A percentile compares a stretch with the other conserved stretches of the same genome.
Evolutionary conservation across 495 filamentous ascomycete genomes (phyloP).

Genomic region (Cercophora scortea): DNA sequence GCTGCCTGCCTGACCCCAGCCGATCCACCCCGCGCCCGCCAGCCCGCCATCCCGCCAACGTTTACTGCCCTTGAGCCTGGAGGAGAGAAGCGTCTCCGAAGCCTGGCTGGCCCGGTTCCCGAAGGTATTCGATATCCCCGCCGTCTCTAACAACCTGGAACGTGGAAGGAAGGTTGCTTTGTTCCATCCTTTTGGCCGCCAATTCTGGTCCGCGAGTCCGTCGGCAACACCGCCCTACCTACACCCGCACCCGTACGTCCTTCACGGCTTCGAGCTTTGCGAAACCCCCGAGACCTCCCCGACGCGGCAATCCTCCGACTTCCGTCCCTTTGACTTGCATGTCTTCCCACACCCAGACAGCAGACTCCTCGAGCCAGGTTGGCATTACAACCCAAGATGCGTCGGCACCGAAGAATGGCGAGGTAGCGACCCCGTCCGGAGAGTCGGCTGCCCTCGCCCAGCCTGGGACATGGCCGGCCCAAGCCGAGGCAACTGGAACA

Average conservation of each 20-base stretch:
- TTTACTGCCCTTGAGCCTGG: too few relatives aligned
- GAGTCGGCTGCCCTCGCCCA: neutral
- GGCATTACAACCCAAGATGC: slow-evolving; percentile 9
- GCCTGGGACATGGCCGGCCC: neutral
- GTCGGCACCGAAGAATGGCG: slow-evolving; percentile 1
- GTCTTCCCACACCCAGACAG: slow-evolving; percentile 22
- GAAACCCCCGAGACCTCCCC: neutral
- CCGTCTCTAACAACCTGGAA: neutral
- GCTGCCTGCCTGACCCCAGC: too few relatives aligned
- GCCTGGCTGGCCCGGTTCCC: neutral
- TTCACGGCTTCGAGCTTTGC: neutral
- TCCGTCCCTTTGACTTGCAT: slow-evolving; percentile 14
- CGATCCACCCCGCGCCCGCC: too few relatives aligned
- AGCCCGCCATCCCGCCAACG: too few relatives aligned
- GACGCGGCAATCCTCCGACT: neutral
- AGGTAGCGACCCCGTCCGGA: slow-evolving; percentile 6
- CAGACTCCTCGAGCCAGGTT: slow-evolving; percentile 11
- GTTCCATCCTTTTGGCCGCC: neutral
- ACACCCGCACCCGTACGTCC: neutral
- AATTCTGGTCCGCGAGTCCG: neutral
- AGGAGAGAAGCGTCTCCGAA: neutral
- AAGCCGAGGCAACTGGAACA: neutral
- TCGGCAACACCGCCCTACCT: neutral
- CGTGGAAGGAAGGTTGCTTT: neutral
- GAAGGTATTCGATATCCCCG: neutral